Evolutionary conservation across 1,284 basidiomycete species (phyloP).

Genomic region (Erythrobasidium hasegawianum): DNA sequence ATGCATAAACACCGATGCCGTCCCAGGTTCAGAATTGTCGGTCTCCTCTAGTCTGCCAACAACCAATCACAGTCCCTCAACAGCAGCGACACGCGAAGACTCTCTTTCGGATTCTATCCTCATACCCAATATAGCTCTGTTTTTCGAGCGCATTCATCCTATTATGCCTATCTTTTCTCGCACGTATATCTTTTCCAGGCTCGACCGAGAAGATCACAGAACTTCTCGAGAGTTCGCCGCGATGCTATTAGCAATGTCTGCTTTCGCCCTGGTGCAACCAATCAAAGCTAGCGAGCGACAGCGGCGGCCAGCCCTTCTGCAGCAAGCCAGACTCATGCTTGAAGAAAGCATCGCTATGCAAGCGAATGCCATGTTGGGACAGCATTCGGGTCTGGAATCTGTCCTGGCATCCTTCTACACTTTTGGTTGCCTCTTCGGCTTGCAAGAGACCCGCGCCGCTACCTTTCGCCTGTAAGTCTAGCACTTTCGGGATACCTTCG

Average conservation of each 20-base stretch:
- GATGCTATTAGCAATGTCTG: conserved; percentile 46
- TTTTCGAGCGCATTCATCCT: conserved; percentile 46
- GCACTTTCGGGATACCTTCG: too few relatives aligned
- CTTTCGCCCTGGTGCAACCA: conserved; percentile 42
- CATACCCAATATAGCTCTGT: conserved; percentile 42
- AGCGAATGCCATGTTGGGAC: conserved; percentile 40
- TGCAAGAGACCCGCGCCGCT: conserved; percentile 44
- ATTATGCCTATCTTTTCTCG: conserved; percentile 48
- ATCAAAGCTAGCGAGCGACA: conserved; percentile 30
- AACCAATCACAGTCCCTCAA: too few relatives aligned
- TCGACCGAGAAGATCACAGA: conserved; percentile 45
- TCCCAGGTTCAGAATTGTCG: too few relatives aligned
- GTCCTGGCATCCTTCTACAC: conserved; percentile 44
- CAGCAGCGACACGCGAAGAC: background rate
- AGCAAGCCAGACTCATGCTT: conserved; percentile 15
- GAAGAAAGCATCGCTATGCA: conserved; percentile 6
- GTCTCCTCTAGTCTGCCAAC: too few relatives aligned
- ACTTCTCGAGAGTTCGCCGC: conserved; percentile 44
- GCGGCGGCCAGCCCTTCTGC: background rate
- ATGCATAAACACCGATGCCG: too few relatives aligned
- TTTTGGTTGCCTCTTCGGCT: conserved; percentile 44
- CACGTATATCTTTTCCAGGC: conserved; percentile 43
- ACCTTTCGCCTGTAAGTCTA: conserved; percentile 42
- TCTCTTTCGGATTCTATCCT: background rate
- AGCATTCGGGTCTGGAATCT: conserved; percentile 40